Evolutionary conservation across 176 grass and related monocot genomes (phyloP).

Genomic region (Bothriochloa decipiens): DNA sequence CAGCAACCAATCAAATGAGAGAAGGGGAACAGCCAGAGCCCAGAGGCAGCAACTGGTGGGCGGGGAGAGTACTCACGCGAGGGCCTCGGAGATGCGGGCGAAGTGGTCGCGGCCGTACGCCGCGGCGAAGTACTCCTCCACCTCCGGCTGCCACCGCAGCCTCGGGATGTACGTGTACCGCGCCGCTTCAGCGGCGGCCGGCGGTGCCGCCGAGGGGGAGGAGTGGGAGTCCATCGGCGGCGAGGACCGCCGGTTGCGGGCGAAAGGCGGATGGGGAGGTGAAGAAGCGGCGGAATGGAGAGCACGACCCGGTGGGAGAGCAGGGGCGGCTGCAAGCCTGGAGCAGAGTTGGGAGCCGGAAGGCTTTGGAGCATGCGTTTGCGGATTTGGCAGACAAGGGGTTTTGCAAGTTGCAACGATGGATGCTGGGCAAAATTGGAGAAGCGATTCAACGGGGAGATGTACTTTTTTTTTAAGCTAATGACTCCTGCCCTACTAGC

Average conservation of each 20-base stretch:
- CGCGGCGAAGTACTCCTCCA: constrained; percentile 73
- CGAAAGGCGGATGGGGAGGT: not conserved
- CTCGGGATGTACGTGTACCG: constrained; percentile 67
- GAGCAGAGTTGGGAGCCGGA: not conserved
- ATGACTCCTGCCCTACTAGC: too few relatives aligned
- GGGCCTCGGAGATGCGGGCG: constrained; percentile 69
- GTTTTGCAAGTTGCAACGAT: not conserved
- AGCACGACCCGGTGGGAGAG: not conserved
- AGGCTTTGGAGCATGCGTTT: not conserved
- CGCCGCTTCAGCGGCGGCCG: constrained; percentile 9
- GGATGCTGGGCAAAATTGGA: too few relatives aligned
- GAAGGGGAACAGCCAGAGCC: not conserved
- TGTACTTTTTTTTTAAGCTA: too few relatives aligned
- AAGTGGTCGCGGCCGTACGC: constrained; percentile 78
- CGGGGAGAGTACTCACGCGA: constrained; percentile 49
- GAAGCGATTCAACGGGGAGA: too few relatives aligned
- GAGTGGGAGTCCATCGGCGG: constrained; percentile 42
- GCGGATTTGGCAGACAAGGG: not conserved
- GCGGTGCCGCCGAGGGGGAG: not conserved
- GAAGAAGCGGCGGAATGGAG: not conserved
- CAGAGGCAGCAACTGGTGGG: not conserved
- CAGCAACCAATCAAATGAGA: not conserved
- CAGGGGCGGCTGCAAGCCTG: not conserved
- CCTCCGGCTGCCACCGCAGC: constrained; percentile 79
- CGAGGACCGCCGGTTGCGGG: not conserved